phyloP scores from a whole-genome alignment of 805 yeast species.

The Kuraishia floccosa region DNA sequence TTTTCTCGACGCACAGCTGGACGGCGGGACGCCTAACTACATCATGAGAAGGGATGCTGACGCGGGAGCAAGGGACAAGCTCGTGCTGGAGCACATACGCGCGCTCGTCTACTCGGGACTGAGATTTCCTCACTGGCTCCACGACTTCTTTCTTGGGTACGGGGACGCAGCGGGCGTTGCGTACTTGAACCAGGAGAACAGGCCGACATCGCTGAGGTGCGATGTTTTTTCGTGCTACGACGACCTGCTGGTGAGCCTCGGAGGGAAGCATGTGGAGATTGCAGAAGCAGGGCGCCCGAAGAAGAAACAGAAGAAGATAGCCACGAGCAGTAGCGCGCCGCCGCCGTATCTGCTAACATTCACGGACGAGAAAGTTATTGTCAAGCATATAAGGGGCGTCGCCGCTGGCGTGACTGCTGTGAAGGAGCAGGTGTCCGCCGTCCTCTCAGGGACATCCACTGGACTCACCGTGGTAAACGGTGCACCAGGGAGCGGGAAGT shows the following conservation, averaged over 20 bases:
- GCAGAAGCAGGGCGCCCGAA: neutral
- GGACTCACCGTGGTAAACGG: constrained; percentile 12
- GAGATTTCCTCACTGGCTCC: neutral
- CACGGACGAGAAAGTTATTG: neutral
- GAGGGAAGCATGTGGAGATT: no score
- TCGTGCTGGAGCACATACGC: neutral
- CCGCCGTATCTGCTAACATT: neutral
- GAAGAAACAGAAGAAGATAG: no score
- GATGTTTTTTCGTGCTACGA: no score
- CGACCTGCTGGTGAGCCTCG: no score
- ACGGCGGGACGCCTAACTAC: neutral
- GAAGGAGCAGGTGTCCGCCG: constrained; percentile 12
- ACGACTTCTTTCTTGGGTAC: constrained; percentile 2
- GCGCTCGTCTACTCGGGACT: neutral
- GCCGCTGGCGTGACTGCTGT: no score
- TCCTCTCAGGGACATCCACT: constrained; percentile 10
- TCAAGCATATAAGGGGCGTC: no score
- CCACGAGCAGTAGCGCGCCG: no score
- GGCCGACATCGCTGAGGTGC: no score
- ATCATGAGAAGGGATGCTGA: neutral
- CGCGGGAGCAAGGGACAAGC: no score
- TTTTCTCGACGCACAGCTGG: neutral
- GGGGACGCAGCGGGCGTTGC: neutral
- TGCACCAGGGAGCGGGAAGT: constrained; percentile 17
- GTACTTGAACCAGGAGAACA: neutral